Base-by-base conservation (phyloP, 805 yeast species). In the Pichia scutulata region DNA sequence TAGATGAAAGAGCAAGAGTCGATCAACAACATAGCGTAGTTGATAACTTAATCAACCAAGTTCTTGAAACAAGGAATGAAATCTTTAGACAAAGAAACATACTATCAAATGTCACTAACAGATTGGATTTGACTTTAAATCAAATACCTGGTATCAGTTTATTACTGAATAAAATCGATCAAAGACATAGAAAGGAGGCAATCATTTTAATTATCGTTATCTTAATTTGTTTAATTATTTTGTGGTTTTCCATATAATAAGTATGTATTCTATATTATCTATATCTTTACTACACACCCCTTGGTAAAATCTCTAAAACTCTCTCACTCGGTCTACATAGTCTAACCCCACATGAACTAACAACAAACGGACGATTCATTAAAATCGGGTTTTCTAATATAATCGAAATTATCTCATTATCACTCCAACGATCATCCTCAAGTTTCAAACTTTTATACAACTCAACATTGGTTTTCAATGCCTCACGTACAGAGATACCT, bases 41-140 rank as follows among this genome's bases (percentile, higher is more conserved):
- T 16, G 97, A 93, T 63, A 70, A 84, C 42, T 71, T 93, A 51
- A 74, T 92, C 39, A 77, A 77, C n/a, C 90, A 85, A 63, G 98
- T 97, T 1, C 84, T 80, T 69, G 87, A 86, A 57, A 89, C 98
- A 0, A 74, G 98, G 51, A 97, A 90, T 53, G 95, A 87, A 60
- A 76, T 93, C 48, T 57, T 76, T 43, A 73, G 82, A 44, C 99
- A 93, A 69, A 74, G 92, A 52, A 76, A 75, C 39, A 64, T 77
- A 8, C 71, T 93, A 48, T 72, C 73, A 50, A 78, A 72, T 52
- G 86, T 93, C 6, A 86, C 84, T 55, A 73, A 77, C 50, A 75
- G 80, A 51, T 70, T 90, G 49, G 72, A 81, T 52, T 75, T 75
- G 41, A 73, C 86, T 1, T 69, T 89, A 43, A 79, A 78, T 59